phyloP scores from a whole-genome alignment of 306 rosid genomes.

The Biancaea sappan region DNA sequence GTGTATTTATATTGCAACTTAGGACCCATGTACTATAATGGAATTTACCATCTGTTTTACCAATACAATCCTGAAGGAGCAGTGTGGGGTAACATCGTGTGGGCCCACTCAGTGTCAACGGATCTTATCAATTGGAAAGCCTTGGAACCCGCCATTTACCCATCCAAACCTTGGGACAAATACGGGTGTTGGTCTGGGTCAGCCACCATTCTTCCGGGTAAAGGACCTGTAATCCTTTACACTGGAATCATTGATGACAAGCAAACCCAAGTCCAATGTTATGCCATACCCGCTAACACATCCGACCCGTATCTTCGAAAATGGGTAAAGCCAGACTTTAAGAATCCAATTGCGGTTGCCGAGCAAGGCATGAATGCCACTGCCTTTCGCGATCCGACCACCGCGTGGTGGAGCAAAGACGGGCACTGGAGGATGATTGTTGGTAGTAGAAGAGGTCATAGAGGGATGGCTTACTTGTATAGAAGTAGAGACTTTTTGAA shows the following conservation, averaged over 20 bases:
- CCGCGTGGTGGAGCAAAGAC: conserved; percentile 56
- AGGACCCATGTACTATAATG: conserved; percentile 82
- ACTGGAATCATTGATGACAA: conserved; percentile 61
- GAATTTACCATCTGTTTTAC: conserved; percentile 81
- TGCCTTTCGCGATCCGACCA: conserved; percentile 79
- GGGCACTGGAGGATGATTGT: conserved; percentile 74
- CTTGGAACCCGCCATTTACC: conserved; percentile 59
- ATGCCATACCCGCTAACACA: conserved; percentile 56
- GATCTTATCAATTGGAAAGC: conserved; percentile 77
- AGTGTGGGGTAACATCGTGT: conserved; percentile 92
- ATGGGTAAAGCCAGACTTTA: conserved; percentile 65
- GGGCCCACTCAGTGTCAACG: conserved; percentile 89
- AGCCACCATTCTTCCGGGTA: conserved; percentile 65
- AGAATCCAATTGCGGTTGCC: conserved; percentile 59
- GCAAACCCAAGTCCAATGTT: conserved; percentile 63
- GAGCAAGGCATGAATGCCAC: conserved; percentile 36
- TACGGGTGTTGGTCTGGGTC: conserved; percentile 95
- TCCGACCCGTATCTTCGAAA: conserved; percentile 65
- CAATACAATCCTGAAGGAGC: conserved; percentile 89
- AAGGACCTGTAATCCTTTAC: conserved; percentile 70
- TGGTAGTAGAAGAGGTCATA: conserved; percentile 48
- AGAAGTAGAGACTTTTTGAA: conserved; percentile 58
- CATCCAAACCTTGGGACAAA: conserved; percentile 73
- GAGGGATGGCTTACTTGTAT: conserved; percentile 69
- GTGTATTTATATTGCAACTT: not conserved